phyloP scores from a whole-genome alignment of 140 eudicot genomes.

The Cichorium intybus region DNA sequence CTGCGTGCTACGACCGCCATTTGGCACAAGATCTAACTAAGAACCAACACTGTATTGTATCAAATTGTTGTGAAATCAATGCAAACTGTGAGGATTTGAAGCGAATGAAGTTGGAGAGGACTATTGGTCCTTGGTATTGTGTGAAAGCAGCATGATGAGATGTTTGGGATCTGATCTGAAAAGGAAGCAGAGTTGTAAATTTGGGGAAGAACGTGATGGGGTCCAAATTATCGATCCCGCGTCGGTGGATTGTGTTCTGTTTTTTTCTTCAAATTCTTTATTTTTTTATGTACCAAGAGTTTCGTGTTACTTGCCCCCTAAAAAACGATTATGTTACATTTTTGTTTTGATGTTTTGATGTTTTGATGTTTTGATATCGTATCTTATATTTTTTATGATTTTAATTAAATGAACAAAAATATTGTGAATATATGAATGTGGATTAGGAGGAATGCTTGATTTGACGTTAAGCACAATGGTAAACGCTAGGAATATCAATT shows the following conservation, averaged over 20 bases:
- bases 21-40: not conserved
- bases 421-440: too few species aligned
- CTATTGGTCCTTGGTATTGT: not conserved
- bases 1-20: constrained; percentile 60
- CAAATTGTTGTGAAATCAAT: not conserved
- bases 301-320: too few species aligned
- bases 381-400: too few species aligned
- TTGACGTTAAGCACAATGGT: too few species aligned
- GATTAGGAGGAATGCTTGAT: too few species aligned
- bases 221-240: constrained; percentile 9
- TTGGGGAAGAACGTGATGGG: constrained; percentile 19
- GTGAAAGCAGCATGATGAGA: constrained; percentile 14
- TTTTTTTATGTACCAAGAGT: not conserved
- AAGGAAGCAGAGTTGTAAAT: not conserved
- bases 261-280: not conserved
- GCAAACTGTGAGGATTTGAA: not conserved
- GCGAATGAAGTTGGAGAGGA: not conserved
- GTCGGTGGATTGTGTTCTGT: constrained; percentile 5
- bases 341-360: too few species aligned
- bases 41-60: not conserved
- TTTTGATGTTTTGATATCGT: too few species aligned
- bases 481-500: too few species aligned
- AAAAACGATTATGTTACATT: too few species aligned
- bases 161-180: constrained; percentile 17
- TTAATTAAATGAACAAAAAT: too few species aligned